A percentile compares a stretch with the other conserved stretches of the same genome.
Evolutionary conservation across 73 alveolate genomes (phyloP).

Genomic region (Uronychia setigera): DNA sequence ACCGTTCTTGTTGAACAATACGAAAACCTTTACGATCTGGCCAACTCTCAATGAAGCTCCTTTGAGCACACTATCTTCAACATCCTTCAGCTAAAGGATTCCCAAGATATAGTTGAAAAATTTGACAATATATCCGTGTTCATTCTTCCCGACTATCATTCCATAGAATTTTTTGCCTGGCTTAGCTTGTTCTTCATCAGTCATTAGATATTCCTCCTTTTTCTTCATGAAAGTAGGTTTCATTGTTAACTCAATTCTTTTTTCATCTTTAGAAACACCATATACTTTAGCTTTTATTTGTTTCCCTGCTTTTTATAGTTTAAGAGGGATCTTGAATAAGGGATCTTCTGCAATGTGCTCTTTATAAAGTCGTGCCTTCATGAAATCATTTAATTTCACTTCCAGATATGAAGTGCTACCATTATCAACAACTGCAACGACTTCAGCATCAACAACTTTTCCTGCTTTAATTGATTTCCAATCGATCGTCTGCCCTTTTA

Average conservation of each 20-base stretch:
- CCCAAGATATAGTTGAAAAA: constrained; percentile 51
- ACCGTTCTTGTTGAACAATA: constrained; percentile 52
- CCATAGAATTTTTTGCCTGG: constrained; percentile 50
- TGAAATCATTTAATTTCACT: constrained; percentile 35
- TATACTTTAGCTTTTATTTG: constrained; percentile 37
- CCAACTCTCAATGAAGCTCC: constrained; percentile 24
- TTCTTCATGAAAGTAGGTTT: constrained; percentile 35
- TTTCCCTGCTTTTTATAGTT: constrained; percentile 21
- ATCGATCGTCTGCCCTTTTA: neutral
- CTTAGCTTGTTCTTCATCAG: constrained; percentile 1
- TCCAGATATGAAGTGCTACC: constrained; percentile 21
- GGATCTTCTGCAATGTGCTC: constrained; percentile 64
- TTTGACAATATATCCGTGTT: constrained; percentile 46
- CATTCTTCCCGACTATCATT: constrained; percentile 44
- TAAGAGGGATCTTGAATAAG: constrained; percentile 34
- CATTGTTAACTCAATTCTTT: constrained; percentile 54
- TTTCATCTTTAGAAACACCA: constrained; percentile 12
- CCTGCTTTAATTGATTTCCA: constrained; percentile 27
- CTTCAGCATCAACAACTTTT: constrained; percentile 20
- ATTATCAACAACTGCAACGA: constrained; percentile 28
- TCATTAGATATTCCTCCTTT: constrained; percentile 12
- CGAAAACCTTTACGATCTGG: constrained; percentile 41
- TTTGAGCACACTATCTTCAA: constrained; percentile 20
- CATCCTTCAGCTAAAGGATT: constrained; percentile 26
- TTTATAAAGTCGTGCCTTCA: constrained; percentile 35